A percentile compares a stretch with the other conserved stretches of the same genome.
phyloP scores from a whole-genome alignment of 345 rosid genomes.

The Psidium friedrichsthalianum region DNA sequence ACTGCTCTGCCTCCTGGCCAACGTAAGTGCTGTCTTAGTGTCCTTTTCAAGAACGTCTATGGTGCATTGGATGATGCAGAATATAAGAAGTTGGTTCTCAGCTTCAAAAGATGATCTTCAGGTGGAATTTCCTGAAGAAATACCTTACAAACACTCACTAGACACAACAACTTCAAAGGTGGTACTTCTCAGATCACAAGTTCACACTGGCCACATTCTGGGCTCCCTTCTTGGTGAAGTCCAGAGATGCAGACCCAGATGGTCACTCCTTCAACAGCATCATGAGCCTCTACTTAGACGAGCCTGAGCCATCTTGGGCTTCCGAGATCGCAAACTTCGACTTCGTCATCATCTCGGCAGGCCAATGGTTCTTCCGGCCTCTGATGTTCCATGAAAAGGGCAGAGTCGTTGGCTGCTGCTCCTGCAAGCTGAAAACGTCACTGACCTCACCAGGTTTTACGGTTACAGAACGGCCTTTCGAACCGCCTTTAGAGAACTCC shows the following conservation, averaged over 20 bases:
- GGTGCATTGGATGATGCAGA: neutral
- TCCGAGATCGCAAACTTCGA: conserved; percentile 16
- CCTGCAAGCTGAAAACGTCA: conserved; percentile 15
- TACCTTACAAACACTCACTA: neutral
- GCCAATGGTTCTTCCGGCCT: conserved; percentile 38
- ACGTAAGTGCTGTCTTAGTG: conserved; percentile 6
- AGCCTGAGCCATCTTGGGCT: conserved; percentile 24
- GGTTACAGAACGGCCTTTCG: conserved; percentile 25
- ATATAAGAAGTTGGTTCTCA: neutral
- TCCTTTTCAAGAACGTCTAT: neutral
- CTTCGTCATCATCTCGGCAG: conserved; percentile 25
- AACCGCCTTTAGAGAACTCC: conserved; percentile 12
- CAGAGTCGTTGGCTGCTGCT: conserved; percentile 17
- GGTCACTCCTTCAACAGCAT: conserved; percentile 14
- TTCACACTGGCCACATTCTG: conserved; percentile 30
- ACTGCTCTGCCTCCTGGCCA: conserved; percentile 25
- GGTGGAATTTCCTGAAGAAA: conserved; percentile 26
- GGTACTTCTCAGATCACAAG: conserved; percentile 8
- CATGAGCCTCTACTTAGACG: conserved; percentile 27
- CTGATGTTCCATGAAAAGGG: conserved; percentile 21
- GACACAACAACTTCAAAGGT: conserved; percentile 5
- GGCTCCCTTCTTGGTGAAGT: conserved; percentile 27
- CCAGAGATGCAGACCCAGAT: conserved; percentile 20
- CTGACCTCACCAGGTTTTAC: conserved; percentile 18
- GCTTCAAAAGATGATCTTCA: conserved; percentile 1